Base-by-base conservation (phyloP, 2,329 filamentous ascomycete species). In the Calcarisporium arbuscula region DNA sequence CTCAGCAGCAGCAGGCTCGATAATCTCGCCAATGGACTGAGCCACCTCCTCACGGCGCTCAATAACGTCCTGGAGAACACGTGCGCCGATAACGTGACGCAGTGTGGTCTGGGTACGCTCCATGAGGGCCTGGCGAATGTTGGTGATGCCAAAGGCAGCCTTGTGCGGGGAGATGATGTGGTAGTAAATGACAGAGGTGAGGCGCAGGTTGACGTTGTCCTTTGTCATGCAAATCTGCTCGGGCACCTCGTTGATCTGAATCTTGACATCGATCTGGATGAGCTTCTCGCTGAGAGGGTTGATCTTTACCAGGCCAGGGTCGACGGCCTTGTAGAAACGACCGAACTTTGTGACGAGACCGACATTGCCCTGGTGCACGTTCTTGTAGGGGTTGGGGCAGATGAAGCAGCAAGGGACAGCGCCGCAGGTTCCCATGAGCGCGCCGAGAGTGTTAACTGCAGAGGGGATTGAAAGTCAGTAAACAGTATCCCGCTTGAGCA, bases 181-280 rank as follows among this genome's bases (percentile, higher is more conserved):
- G 70, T 98, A 98, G 75, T 98, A 98, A 66, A 98, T 95, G 57
- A 98, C 92, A 6, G 86, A 94, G 30, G 89, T 96, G 48, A 98
- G 73, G 51, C 89, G 82, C 27, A 98, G 73, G 29, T 85, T 94
- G 44, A 96, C 92, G 53, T 98, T 98, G 72, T 98, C 92, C 69
- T 96, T 96, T 60, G 92, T 98, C 89, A 98, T 98, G 72, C 92
- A 96, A 43, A 90, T 80, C 65, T 98, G 92, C 64, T 89, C 80
- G 14, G 90, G 90, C 17, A 98, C 92, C 70, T 98, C 83, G 59
- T 94, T 87, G 46, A 95, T 95, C 67, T 98, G 92, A 50, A 96
- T 95, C 79, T 96, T 98, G 67, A 98, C 92, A 60, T 98, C 92
- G 56, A 98, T 83, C 52, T 94, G 86, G 48, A 87, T 82, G 27